phyloP scores from a whole-genome alignment of 2,329 filamentous ascomycete species.

The Zopfia rhizophila region DNA sequence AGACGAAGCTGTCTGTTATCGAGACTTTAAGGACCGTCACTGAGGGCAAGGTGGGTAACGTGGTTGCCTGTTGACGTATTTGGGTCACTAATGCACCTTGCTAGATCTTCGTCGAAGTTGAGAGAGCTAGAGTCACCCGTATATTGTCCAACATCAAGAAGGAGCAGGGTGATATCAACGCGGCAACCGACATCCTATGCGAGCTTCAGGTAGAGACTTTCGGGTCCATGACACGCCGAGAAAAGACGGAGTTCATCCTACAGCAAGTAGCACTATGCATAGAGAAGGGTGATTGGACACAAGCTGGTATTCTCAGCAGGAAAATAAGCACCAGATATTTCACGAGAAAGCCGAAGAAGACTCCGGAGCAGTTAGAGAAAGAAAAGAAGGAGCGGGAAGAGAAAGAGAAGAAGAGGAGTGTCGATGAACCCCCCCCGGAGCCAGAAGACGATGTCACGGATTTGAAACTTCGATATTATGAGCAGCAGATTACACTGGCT shows the following conservation, averaged over 20 bases:
- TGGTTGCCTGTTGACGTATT: not conserved
- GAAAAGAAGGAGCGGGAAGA: constrained; percentile 86
- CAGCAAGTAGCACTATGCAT: constrained; percentile 96
- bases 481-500: constrained; percentile 93
- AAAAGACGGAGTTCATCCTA: constrained; percentile 99
- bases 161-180: constrained; percentile 88
- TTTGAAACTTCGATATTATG: constrained; percentile 94
- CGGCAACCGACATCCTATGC: constrained; percentile 91
- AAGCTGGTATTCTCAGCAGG: constrained; percentile 90
- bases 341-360: constrained; percentile 89
- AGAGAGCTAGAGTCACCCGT: constrained; percentile 92
- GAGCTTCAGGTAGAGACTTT: constrained; percentile 99
- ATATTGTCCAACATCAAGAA: constrained; percentile 99
- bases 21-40: constrained; percentile 96
- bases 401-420: constrained; percentile 82
- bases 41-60: constrained; percentile 80
- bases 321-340: constrained; percentile 98
- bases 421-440: constrained; percentile 79
- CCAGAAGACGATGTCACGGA: constrained; percentile 92
- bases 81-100: constrained; percentile 28
- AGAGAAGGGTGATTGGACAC: constrained; percentile 94
- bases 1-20: constrained; percentile 92
- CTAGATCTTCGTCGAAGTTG: constrained; percentile 97
- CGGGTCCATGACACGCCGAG: constrained; percentile 94
- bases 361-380: constrained; percentile 87